Evolutionary conservation across 1,284 basidiomycete species (phyloP).

Genomic region (Bondarzewia mesenterica): DNA sequence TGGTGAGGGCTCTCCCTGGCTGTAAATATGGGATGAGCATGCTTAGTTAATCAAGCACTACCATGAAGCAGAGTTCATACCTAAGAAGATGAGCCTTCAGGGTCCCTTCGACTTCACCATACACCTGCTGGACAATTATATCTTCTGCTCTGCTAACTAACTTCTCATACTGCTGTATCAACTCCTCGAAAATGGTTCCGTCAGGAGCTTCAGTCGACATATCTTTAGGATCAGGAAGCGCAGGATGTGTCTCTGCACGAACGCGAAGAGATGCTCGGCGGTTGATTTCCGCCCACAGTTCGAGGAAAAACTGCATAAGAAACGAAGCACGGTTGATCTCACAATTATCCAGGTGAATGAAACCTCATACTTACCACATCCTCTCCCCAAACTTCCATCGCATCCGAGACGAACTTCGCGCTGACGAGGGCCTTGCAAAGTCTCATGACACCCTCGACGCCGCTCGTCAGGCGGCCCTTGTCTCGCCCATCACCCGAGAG

Average conservation of each 20-base stretch:
- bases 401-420: conserved; percentile 58
- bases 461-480: conserved; percentile 57
- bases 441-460: conserved; percentile 72
- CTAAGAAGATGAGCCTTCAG: conserved; percentile 53
- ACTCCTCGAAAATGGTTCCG: conserved; percentile 70
- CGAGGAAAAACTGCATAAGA: conserved; percentile 71
- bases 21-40: not conserved
- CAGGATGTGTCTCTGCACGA: conserved; percentile 36
- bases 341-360: not conserved
- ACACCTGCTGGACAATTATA: conserved; percentile 76
- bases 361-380: conserved; percentile 59
- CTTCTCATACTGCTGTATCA: conserved; percentile 54
- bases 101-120: conserved; percentile 67
- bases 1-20: conserved; percentile 4
- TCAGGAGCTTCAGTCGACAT: conserved; percentile 32
- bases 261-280: conserved; percentile 45
- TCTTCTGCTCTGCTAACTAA: conserved; percentile 73
- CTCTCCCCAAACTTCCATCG: conserved; percentile 78
- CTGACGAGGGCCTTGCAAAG: conserved; percentile 80
- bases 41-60: not conserved
- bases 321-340: not conserved
- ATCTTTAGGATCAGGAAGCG: conserved; percentile 39
- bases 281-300: conserved; percentile 77
- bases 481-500: conserved; percentile 53
- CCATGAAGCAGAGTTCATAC: conserved; percentile 14